Base-by-base conservation (phyloP, 1,139 yeast species). In the Pneumocystis carinii region DNA sequence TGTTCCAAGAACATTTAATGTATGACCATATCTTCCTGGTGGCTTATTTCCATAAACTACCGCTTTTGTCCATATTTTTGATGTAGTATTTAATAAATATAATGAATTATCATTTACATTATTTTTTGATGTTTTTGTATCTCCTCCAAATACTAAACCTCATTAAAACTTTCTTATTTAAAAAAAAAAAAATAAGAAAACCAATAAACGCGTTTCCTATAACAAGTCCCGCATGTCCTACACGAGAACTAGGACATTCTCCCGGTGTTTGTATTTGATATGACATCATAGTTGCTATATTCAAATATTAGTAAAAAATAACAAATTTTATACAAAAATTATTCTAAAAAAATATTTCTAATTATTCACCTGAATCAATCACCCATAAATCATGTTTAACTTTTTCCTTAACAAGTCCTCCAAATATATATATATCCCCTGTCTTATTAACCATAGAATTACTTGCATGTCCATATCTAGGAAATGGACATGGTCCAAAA, bases 331-430 rank as follows among this genome's bases (percentile, higher is more conserved):
- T 8, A 15, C n/a, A 35, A 62, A 39, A 61, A 60, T 10, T 53
- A 19, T 41, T 1, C 39, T 19, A 60, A 27, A 29, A 60, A 37
- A 24, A 56, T n/a, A n/a, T n/a, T n/a, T n/a, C 12, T 24, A 12
- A 27, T 59, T 53, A 61, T 59, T 12, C n/a, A 48, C n/a, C 35
- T 6, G 36, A 35, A 48, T 59, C 61, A 38, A 59, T 59, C 15
- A 80, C 78, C 98, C 98, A 92, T 67, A 96, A 83, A 72, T 94
- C 98, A 42, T 96, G 96, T 75, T 87, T 89, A 1, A 90, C 97
- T 32, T 90, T 84, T 62, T 90, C 90, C 64, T 90, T 96, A 71
- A 90, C 87, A 62, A 94, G 78, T 2, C 98, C 98, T 55, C 98
- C 98, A 89, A 92, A 90, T 59, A 94, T 81, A 72, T 83, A 90